These are phyloP conservation scores for Meyerozyma sp. DNA, from an alignment of 1,139 yeast genomes.

Conservation along the genomic window DNA sequence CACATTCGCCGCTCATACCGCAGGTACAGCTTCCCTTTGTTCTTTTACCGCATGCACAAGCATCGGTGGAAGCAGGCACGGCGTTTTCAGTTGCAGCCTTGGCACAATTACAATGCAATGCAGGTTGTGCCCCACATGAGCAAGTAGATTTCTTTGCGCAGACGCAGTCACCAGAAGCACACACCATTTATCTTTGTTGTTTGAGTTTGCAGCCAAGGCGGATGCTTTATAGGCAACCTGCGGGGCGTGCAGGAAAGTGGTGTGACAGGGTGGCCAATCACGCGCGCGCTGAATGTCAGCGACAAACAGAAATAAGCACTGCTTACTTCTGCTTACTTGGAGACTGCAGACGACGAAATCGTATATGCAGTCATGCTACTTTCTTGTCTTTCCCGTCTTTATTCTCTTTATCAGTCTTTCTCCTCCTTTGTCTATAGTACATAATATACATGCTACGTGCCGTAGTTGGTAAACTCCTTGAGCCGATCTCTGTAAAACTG, in stretches of 20 bases:
- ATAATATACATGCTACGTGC: background rate
- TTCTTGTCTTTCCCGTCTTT: too few relatives aligned
- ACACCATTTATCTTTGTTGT: slow-evolving; percentile 31
- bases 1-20: slow-evolving; percentile 33
- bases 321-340: background rate
- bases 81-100: slow-evolving; percentile 39
- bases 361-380: too few relatives aligned
- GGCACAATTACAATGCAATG: slow-evolving; percentile 40
- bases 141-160: slow-evolving; percentile 48
- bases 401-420: too few relatives aligned
- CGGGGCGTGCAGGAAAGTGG: background rate
- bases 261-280: background rate
- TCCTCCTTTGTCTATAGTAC: background rate
- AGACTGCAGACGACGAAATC: too few relatives aligned
- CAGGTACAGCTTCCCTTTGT: slow-evolving; percentile 37
- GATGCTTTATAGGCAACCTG: slow-evolving; percentile 2
- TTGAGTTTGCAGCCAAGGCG: slow-evolving; percentile 1
- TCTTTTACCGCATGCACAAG: slow-evolving; percentile 48
- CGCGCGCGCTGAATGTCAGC: background rate
- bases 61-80: slow-evolving; percentile 26
- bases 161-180: slow-evolving; percentile 41
- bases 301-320: background rate
- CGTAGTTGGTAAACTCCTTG: background rate
- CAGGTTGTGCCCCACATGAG: slow-evolving; percentile 46
- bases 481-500: background rate